phyloP scores from a whole-genome alignment of 2,329 filamentous ascomycete genomes.

The Coleophoma eucalyptorum region DNA sequence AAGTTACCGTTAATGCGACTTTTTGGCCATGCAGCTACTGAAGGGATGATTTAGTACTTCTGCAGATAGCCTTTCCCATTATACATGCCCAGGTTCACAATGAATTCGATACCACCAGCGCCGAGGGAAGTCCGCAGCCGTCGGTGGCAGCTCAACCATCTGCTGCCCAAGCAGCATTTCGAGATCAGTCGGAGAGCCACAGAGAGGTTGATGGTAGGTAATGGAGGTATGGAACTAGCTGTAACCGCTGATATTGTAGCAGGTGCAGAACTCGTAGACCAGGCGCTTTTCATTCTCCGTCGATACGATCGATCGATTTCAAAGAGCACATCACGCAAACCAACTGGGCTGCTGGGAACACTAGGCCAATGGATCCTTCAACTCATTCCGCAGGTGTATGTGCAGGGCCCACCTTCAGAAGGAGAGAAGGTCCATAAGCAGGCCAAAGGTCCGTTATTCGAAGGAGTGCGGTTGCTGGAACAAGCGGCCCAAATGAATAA shows the following conservation, averaged over 20 bases:
- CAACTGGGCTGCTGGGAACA: conserved; percentile 53
- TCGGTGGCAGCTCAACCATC: conserved; percentile 20
- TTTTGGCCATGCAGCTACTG: not conserved
- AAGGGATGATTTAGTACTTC: conserved; percentile 16
- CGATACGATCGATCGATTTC: conserved; percentile 24
- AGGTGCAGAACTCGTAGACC: conserved; percentile 28
- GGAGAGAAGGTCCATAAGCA: conserved; percentile 25
- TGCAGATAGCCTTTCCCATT: conserved; percentile 18
- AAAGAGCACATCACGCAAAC: conserved; percentile 34
- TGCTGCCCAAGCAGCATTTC: conserved; percentile 19
- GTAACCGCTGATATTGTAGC: conserved; percentile 11
- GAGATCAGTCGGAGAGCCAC: conserved; percentile 14
- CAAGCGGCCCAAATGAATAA: conserved; percentile 52
- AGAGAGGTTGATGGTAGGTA: conserved; percentile 20
- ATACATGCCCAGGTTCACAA: conserved; percentile 15
- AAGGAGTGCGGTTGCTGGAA: conserved; percentile 55
- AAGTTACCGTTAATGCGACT: conserved; percentile 9
- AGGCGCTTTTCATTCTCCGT: conserved; percentile 30
- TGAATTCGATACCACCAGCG: conserved; percentile 13
- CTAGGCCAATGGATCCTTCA: conserved; percentile 58
- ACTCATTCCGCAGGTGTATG: conserved; percentile 59
- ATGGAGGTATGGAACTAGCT: too few relatives aligned
- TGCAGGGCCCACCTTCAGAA: conserved; percentile 50
- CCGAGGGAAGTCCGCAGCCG: conserved; percentile 19
- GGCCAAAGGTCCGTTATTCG: conserved; percentile 45